Evolutionary conservation across 768 basidiomycete species (phyloP), one percentile per base, ranked within the genome.

Genomic region (Lactarius evosmus): DNA sequence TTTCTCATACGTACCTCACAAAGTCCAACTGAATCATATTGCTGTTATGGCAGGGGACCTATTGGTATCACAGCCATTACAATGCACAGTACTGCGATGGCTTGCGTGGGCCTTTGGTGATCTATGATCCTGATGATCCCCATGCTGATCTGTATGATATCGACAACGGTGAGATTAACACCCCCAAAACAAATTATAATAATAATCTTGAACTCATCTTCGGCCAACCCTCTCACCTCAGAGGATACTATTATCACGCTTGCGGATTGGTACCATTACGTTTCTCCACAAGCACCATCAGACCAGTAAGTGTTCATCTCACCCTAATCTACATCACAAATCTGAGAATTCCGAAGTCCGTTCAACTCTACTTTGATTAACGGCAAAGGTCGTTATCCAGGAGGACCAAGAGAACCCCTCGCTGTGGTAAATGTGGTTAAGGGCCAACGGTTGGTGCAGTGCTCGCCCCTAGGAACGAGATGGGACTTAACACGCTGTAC

Each of bases 61-160:
- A 60, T 40, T 74, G 76, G 74, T 78, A 78, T 52, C 76, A 80
- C 50, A 70, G 71, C 51, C 74, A 74, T 58, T 51, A 73, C 38
- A 67, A 75, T 3, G 76, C 76, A 1, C 78, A 79, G 54, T 78
- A 78, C 64, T 76, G 69, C 38, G 74, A 75, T 60, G 74, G 73
- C 41, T 69, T 75, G 27, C 68, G 72, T 16, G 72, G 72, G 0
- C 60, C 70, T 7, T 38, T 73, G 22, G 67, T 73, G 5, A 62
- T 73, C 1, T 72, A 73, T 53, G 72, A 74, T 49, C 70, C 67
- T 7, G 29, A 69, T 2, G 73, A 74, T 34, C 72, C 72, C 7
- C 66, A 71, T 49, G 33, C 22, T 5, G 8, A 41, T 33, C 59
- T 70, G 3, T 74, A 73, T 56, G 72, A 74, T 40, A 51, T 71